Conservation (phyloP, 192 early-diverging fungal species). For the Coemansia sp. region DNA sequence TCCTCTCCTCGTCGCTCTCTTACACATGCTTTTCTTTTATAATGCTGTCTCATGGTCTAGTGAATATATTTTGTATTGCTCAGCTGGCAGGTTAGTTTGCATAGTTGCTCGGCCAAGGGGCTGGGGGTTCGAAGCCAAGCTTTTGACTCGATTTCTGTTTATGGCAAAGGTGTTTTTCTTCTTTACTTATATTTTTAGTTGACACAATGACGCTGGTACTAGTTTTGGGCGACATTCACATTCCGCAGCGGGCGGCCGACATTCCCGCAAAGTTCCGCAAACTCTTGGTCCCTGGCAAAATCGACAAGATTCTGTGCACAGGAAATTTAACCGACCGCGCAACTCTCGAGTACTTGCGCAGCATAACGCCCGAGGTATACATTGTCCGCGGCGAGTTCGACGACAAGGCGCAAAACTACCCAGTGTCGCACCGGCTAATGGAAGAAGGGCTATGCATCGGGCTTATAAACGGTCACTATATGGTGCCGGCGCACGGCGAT, state of each 20-base stretch:
- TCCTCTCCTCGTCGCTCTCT: neutral
- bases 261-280: conserved; percentile 92
- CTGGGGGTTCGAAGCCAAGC: no score
- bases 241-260: conserved; percentile 86
- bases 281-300: conserved; percentile 92
- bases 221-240: conserved; percentile 91
- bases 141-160: no score
- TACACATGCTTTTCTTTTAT: conserved; percentile 2
- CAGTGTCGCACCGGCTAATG: conserved; percentile 65
- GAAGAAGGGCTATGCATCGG: conserved; percentile 68
- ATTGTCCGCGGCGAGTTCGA: conserved; percentile 71
- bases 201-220: conserved; percentile 64
- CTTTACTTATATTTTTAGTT: no score
- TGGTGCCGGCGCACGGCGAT: conserved; percentile 65
- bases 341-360: conserved; percentile 84
- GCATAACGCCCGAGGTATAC: conserved; percentile 73
- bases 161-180: no score
- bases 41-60: neutral
- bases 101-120: no score
- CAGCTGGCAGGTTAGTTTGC: no score
- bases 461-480: conserved; percentile 83
- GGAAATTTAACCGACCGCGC: conserved; percentile 85
- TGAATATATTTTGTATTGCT: neutral
- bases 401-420: conserved; percentile 41
- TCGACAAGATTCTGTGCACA: conserved; percentile 91